Percentiles rank a stretch among this genome's conserved stretches.
phyloP scores from a whole-genome alignment of 768 basidiomycete genomes.

The Rickenella mellea region DNA sequence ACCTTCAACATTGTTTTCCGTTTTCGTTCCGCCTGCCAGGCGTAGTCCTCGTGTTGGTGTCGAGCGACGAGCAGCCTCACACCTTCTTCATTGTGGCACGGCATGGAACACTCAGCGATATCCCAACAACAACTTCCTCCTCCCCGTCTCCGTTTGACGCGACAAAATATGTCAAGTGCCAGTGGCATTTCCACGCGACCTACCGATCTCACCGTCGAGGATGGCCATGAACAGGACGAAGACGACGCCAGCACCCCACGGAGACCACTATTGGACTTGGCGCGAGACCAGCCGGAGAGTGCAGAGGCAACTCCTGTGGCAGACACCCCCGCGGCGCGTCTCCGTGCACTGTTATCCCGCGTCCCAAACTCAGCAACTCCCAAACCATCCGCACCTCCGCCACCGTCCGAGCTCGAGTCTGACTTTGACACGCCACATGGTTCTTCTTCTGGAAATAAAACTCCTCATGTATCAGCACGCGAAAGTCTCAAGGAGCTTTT shows the following conservation, averaged over 20 bases:
- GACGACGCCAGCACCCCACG: not conserved
- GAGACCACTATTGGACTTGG: not conserved
- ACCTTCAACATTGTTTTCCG: too few species aligned
- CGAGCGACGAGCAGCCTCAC: too few species aligned
- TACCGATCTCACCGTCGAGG: too few species aligned
- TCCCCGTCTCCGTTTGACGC: too few species aligned
- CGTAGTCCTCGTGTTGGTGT: too few species aligned
- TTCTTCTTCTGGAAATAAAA: constrained; percentile 10
- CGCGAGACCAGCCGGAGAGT: not conserved
- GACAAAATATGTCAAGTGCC: too few species aligned
- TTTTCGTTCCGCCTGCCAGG: too few species aligned
- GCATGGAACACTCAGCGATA: too few species aligned
- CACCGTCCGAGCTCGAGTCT: constrained; percentile 40
- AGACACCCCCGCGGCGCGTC: constrained; percentile 39
- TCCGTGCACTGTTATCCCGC: constrained; percentile 52
- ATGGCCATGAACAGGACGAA: not conserved
- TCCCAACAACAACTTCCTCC: too few species aligned
- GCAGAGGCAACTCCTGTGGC: not conserved
- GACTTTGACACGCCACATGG: constrained; percentile 44
- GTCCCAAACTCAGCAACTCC: constrained; percentile 29
- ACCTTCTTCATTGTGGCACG: too few species aligned
- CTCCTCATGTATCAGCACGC: constrained; percentile 38
- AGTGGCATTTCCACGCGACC: too few species aligned
- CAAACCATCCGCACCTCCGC: constrained; percentile 13
- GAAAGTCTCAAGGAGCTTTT: constrained; percentile 59